A percentile compares a stretch with the other conserved stretches of the same genome.
Conservation (phyloP, 352 stramenopile genomes). For the Globisporangium abappressorium region DNA sequence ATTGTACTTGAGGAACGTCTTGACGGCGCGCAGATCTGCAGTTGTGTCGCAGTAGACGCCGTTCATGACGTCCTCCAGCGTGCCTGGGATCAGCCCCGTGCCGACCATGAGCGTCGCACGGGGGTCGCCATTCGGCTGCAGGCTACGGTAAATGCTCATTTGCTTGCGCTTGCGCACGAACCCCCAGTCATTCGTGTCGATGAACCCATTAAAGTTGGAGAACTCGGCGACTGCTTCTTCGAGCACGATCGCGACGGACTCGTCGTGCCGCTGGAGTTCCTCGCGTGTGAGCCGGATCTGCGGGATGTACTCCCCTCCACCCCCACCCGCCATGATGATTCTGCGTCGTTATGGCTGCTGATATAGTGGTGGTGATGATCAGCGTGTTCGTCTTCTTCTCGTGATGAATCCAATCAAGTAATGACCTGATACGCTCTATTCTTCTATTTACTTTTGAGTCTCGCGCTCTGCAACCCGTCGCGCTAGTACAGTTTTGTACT, state of each 20-base stretch:
- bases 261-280: conserved; percentile 6
- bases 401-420: neutral
- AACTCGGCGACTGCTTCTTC: conserved; percentile 7
- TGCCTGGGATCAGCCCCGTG: conserved; percentile 7
- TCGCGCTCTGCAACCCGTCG: no score
- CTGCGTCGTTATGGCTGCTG: neutral
- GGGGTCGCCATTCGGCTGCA: conserved; percentile 1
- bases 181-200: conserved; percentile 10
- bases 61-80: conserved; percentile 30
- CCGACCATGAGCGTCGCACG: conserved; percentile 11
- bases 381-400: neutral
- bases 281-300: conserved; percentile 4
- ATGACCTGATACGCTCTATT: neutral
- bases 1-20: no score
- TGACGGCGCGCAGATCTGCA: no score
- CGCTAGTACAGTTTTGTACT: neutral
- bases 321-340: neutral
- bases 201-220: conserved; percentile 8
- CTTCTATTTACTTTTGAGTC: no score
- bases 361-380: neutral
- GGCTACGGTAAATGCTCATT: conserved; percentile 17
- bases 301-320: neutral
- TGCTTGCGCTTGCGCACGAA: conserved; percentile 17
- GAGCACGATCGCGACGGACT: neutral
- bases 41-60: conserved; percentile 13